Conservation (phyloP, 257 asterid species). For the Leonotis leonurus region DNA sequence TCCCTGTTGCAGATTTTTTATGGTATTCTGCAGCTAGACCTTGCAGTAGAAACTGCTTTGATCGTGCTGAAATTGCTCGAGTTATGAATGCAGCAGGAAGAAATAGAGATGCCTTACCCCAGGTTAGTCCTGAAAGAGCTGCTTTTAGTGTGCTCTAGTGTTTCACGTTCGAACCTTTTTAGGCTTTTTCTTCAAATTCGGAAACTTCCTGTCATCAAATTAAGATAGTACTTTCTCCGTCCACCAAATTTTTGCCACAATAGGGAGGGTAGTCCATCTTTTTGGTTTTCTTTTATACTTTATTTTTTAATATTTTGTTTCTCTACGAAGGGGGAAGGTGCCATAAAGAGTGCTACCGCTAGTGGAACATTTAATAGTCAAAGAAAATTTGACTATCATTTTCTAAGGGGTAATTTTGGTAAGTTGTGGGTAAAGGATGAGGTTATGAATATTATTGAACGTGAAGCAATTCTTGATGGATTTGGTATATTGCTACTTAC, state of each 20-base stretch:
- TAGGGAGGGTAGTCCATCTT: too few relatives aligned
- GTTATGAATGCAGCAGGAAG: slow-evolving; percentile 98
- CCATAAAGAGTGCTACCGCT: neutral
- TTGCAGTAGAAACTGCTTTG: slow-evolving; percentile 91
- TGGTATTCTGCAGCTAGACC: slow-evolving; percentile 97
- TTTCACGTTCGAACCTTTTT: neutral
- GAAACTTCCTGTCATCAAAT: neutral
- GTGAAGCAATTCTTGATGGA: neutral
- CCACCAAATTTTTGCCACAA: too few relatives aligned
- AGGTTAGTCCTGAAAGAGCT: slow-evolving; percentile 44
- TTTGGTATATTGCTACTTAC: neutral
- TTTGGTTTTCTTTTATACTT: neutral
- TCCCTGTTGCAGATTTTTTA: slow-evolving; percentile 89
- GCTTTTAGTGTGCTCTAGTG: neutral
- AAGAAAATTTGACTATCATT: neutral
- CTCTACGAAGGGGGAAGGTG: neutral
- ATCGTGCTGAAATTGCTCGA: slow-evolving; percentile 96
- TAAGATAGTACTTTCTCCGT: neutral
- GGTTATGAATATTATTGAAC: neutral
- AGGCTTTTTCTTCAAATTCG: neutral
- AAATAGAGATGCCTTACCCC: slow-evolving; percentile 87
- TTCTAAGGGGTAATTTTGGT: neutral
- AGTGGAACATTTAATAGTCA: neutral
- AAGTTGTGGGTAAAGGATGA: neutral
- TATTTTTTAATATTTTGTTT: neutral